phyloP scores from a whole-genome alignment of 2,329 filamentous ascomycete genomes.

The Alternaria panax region DNA sequence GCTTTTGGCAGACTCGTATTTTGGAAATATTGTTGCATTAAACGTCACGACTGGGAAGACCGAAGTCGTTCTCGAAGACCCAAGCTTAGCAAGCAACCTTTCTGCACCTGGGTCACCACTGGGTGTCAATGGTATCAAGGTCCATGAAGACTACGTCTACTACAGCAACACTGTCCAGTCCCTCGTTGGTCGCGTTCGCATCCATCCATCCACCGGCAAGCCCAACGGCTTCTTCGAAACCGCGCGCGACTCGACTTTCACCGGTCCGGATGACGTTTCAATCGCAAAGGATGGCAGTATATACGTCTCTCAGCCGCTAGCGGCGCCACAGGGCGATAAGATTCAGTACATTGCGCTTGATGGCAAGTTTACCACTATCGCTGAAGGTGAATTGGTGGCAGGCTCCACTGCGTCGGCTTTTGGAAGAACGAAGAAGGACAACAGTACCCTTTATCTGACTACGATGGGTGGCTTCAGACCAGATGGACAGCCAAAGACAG shows the following conservation, averaged over 20 bases:
- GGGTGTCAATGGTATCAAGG: constrained; percentile 35
- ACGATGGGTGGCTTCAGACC: constrained; percentile 30
- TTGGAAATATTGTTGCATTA: constrained; percentile 25
- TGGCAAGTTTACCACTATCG: constrained; percentile 17
- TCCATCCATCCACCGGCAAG: constrained; percentile 16
- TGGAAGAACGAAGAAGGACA: constrained; percentile 25
- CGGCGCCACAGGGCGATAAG: constrained; percentile 15
- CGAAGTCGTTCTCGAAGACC: constrained; percentile 20
- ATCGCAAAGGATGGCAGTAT: constrained; percentile 25
- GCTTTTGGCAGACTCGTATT: constrained; percentile 33
- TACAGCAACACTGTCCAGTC: constrained; percentile 27
- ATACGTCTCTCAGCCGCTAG: constrained; percentile 16
- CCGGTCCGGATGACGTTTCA: constrained; percentile 28
- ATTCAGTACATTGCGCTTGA: constrained; percentile 16
- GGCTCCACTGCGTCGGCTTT: constrained; percentile 26
- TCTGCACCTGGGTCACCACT: constrained; percentile 9
- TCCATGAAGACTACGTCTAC: constrained; percentile 21
- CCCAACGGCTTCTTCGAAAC: constrained; percentile 12
- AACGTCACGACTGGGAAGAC: constrained; percentile 17
- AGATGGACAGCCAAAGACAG: constrained; percentile 30
- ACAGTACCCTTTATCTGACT: constrained; percentile 29
- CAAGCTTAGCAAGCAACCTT: constrained; percentile 19
- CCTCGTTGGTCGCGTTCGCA: constrained; percentile 21
- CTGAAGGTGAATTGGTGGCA: constrained; percentile 15
- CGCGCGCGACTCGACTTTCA: constrained; percentile 6